phyloP scores from a whole-genome alignment of 179 eudicot genomes.

The Silene coronaria region DNA sequence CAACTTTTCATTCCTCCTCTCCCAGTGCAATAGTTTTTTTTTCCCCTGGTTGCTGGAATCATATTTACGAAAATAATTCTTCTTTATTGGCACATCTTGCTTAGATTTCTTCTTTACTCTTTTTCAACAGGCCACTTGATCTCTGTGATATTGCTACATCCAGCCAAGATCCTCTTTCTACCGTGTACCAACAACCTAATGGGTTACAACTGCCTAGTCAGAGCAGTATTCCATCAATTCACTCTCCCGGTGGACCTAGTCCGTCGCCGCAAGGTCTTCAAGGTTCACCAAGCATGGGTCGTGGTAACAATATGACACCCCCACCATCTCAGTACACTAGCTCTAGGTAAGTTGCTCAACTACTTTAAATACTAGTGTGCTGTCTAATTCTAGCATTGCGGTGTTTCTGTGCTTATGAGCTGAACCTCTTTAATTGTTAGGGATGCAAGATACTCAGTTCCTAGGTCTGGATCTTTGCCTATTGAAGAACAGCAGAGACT shows the following conservation, averaged over 20 bases:
- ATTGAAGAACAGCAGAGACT: conserved; percentile 82
- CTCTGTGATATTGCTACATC: conserved; percentile 62
- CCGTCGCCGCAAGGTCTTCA: conserved; percentile 54
- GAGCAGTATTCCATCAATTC: conserved; percentile 39
- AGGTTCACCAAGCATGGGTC: conserved; percentile 50
- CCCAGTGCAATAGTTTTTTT: not conserved
- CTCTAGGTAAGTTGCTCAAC: conserved; percentile 43
- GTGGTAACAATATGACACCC: conserved; percentile 50
- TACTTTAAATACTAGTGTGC: conserved; percentile 4
- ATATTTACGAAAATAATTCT: conserved; percentile 2
- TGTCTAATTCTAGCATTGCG: conserved; percentile 5
- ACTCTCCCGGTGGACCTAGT: conserved; percentile 48
- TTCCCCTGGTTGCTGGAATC: not conserved
- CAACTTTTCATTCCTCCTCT: conserved; percentile 29
- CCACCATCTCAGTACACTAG: conserved; percentile 47
- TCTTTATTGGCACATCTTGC: conserved; percentile 13
- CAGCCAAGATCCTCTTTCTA: conserved; percentile 53
- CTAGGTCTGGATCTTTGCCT: conserved; percentile 61
- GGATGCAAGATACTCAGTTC: conserved; percentile 60
- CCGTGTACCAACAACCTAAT: conserved; percentile 55
- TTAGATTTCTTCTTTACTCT: not conserved
- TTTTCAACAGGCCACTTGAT: conserved; percentile 73
- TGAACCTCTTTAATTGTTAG: conserved; percentile 26
- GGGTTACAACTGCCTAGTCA: conserved; percentile 53
- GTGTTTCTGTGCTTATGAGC: not conserved